A percentile compares a stretch with the other conserved stretches of the same genome.
These are phyloP conservation scores for Violaceomyces palustris DNA, from an alignment of 1,284 basidiomycete genomes.

Conservation along the genomic window DNA sequence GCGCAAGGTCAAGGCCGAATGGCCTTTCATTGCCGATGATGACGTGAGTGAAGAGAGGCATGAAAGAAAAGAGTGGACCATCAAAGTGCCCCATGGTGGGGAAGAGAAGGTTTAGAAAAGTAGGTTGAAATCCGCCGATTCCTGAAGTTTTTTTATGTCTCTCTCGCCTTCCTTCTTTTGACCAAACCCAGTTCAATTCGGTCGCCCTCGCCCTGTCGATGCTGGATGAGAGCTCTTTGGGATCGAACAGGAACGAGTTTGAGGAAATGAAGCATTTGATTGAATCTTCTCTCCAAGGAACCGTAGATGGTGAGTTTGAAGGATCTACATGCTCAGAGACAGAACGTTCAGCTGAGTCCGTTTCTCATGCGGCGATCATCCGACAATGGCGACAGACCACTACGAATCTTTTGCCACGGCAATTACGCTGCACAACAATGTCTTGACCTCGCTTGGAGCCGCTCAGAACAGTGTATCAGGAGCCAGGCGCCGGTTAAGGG, in stretches of 20 bases:
- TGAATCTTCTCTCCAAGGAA: slow-evolving; percentile 46
- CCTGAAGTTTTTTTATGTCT: no score
- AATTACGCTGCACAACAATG: slow-evolving; percentile 49
- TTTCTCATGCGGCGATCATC: no score
- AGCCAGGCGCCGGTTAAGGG: slow-evolving; percentile 33
- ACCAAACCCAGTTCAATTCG: no score
- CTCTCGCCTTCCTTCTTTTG: neutral
- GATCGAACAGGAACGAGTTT: slow-evolving; percentile 36
- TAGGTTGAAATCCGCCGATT: no score
- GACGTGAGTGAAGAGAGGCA: no score
- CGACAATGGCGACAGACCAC: slow-evolving; percentile 38
- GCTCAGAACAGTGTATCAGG: slow-evolving; percentile 41
- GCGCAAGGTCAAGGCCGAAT: slow-evolving; percentile 50
- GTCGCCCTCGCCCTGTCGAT: slow-evolving; percentile 44
- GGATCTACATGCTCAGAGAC: no score
- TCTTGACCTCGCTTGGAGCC: slow-evolving; percentile 29
- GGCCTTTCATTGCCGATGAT: slow-evolving; percentile 47
- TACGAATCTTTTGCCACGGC: slow-evolving; percentile 52
- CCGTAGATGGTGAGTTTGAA: slow-evolving; percentile 35
- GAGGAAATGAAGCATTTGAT: slow-evolving; percentile 40
- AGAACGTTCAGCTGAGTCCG: no score
- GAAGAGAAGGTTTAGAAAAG: no score
- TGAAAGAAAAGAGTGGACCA: neutral
- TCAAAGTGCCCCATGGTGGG: no score
- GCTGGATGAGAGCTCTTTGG: slow-evolving; percentile 44